A percentile compares a stretch with the other conserved stretches of the same genome.
Evolutionary conservation across 768 basidiomycete genomes (phyloP).

Genomic region (Neoboletus brunneissimus): DNA sequence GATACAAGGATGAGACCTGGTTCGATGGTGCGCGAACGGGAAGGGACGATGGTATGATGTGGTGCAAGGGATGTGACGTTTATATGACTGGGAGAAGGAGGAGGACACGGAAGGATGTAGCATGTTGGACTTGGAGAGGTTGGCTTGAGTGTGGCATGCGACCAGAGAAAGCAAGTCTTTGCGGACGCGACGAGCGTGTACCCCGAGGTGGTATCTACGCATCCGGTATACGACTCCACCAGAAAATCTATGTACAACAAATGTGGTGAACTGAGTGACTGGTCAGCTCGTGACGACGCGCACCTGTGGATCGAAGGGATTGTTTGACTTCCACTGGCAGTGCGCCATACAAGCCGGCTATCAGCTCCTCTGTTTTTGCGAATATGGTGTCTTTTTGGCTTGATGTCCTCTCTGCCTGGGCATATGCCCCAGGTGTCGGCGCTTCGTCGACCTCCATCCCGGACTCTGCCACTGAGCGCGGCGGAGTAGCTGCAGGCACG

Average conservation of each 20-base stretch:
- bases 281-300: background rate
- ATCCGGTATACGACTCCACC: constrained; percentile 63
- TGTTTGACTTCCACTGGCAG: constrained; percentile 75
- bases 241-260: constrained; percentile 59
- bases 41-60: constrained; percentile 57
- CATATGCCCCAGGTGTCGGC: constrained; percentile 38
- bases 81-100: constrained; percentile 36
- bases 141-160: constrained; percentile 70
- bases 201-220: constrained; percentile 67
- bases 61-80: constrained; percentile 54
- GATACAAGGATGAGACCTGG: constrained; percentile 84
- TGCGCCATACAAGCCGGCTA: constrained; percentile 63
- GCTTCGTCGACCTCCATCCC: constrained; percentile 70
- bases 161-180: constrained; percentile 81
- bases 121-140: constrained; percentile 60
- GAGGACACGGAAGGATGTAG: constrained; percentile 77
- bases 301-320: constrained; percentile 65
- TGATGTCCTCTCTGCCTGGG: constrained; percentile 36
- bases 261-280: background rate
- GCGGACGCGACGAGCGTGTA: constrained; percentile 71
- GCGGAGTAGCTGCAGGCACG: constrained; percentile 18
- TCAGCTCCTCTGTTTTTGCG: constrained; percentile 71
- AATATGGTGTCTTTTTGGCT: constrained; percentile 43
- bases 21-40: constrained; percentile 52
- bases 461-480: constrained; percentile 40